These are phyloP conservation scores for Phytophthora fragariaefolia DNA, from an alignment of 352 stramenopile species.

Conservation along the genomic window DNA sequence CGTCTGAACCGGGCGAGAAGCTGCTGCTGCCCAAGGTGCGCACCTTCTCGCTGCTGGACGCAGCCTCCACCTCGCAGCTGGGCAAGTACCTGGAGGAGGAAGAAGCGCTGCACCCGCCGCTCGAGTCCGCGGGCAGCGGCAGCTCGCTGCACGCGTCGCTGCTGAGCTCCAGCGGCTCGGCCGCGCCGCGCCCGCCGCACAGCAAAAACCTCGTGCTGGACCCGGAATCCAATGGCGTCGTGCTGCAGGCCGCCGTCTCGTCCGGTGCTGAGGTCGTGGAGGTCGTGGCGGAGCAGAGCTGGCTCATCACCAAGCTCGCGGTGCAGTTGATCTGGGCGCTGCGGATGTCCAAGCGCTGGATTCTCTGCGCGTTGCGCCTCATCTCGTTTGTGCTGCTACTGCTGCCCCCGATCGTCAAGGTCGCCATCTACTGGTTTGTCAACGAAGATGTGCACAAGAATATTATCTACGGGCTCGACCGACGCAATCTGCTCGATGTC, in stretches of 20 bases:
- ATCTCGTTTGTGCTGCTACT: slow-evolving; percentile 69
- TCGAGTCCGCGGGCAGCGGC: slow-evolving; percentile 20
- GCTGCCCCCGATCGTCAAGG: slow-evolving; percentile 57
- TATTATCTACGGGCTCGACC: slow-evolving; percentile 77
- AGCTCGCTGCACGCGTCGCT: slow-evolving; percentile 32
- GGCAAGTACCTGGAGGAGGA: slow-evolving; percentile 49
- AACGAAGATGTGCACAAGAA: slow-evolving; percentile 77
- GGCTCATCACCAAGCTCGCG: slow-evolving; percentile 74
- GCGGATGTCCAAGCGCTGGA: slow-evolving; percentile 74
- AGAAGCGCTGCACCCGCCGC: slow-evolving; percentile 27
- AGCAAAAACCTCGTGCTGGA: slow-evolving; percentile 59
- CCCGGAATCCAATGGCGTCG: slow-evolving; percentile 43
- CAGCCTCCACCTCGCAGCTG: slow-evolving; percentile 35
- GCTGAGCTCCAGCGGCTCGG: slow-evolving; percentile 28
- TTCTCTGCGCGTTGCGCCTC: slow-evolving; percentile 68
- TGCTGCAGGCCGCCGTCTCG: slow-evolving; percentile 58
- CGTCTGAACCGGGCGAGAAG: slow-evolving; percentile 15
- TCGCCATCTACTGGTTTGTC: slow-evolving; percentile 67
- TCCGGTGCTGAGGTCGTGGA: slow-evolving; percentile 58
- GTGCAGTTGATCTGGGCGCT: slow-evolving; percentile 74
- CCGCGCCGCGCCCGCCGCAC: slow-evolving; percentile 34
- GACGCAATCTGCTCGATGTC: slow-evolving; percentile 86
- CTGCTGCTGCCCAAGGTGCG: slow-evolving; percentile 47
- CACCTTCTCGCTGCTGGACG: slow-evolving; percentile 47
- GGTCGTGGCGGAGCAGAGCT: slow-evolving; percentile 73